Evolutionary conservation across 805 yeast species (phyloP), one percentile per base, ranked within the genome.

Genomic region (Wickerhamiella galacta): DNA sequence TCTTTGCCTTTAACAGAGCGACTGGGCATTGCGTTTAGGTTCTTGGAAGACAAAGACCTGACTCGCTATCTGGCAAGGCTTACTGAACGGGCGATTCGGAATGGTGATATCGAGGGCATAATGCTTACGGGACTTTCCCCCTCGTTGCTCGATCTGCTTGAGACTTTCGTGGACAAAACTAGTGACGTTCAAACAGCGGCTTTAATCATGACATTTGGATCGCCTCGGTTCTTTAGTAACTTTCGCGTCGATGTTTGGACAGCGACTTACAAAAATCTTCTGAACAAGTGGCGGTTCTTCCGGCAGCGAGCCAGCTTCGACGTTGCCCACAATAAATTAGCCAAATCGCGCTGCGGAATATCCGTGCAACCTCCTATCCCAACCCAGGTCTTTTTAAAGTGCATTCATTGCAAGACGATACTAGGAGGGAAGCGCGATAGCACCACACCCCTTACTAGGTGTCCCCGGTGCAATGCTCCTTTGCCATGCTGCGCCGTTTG

Each of bases 121-220:
- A 72, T 85, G 12, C 57, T 87, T 29, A 83, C 95, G 0, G 98
- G 98, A n/a, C 67, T 87, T 18, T 83, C 95, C 0, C 83, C 87
- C 1, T 60, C 69, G 33, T 92, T 93, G 0, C 70, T 81, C 20
- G 79, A 79, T 47, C 60, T 87, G 30, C 53, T 87, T 26, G 95
- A 85, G 54, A 69, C 81, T 1, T 87, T 78, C 53, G 90, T 85
- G 21, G 87, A 83, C 52, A 64, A 85, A 45, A 80, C 93, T 0
- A 69, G 81, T 33, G 98, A 87, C 52, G 77, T 83, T 2, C 98
- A 87, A 52, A 83, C 93, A 0, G 95, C 93, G 0, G 75, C 93
- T 0, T 55, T 85, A 33, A 72, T 87, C 3, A 68, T 81, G 0
- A 64, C 85, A 4, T 80, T 68, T 56, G 93, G 83, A 0, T 75